Percentiles rank a stretch among this genome's conserved stretches.
Evolutionary conservation across 2,329 filamentous ascomycete species (phyloP).

Genomic region (Paramyrothecium sp.): DNA sequence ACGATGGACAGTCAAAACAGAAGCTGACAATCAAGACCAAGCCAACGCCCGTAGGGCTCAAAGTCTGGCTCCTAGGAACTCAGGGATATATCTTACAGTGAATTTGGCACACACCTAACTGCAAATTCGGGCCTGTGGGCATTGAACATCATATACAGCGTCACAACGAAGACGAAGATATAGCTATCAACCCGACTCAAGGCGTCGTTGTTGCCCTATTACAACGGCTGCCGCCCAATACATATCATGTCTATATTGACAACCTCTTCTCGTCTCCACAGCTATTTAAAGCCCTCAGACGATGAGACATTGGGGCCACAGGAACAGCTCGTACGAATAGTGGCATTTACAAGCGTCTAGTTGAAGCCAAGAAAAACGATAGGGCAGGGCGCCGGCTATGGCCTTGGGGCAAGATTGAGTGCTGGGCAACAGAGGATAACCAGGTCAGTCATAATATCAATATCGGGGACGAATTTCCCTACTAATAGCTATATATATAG

Average conservation of each 20-base stretch:
- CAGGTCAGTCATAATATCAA: not conserved
- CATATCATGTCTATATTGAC: too few species aligned
- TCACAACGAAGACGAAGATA: not conserved
- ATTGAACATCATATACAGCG: not conserved
- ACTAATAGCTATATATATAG: too few species aligned
- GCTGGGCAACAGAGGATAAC: not conserved
- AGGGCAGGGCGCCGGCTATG: not conserved
- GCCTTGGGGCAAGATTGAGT: not conserved
- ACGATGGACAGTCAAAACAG: not conserved
- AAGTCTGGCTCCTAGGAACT: too few species aligned
- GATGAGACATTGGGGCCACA: conserved; percentile 5
- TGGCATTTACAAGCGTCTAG: conserved; percentile 6
- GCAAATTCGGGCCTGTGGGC: not conserved
- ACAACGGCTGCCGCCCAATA: too few species aligned
- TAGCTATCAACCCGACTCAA: not conserved
- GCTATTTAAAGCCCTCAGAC: conserved; percentile 8
- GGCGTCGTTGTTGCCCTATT: not conserved
- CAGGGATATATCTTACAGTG: too few species aligned
- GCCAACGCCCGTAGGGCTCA: too few species aligned
- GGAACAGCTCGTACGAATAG: conserved; percentile 11
- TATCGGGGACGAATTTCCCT: not conserved
- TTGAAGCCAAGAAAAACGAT: conserved; percentile 2
- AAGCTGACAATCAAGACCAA: too few species aligned
- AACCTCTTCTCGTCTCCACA: conserved; percentile 4
- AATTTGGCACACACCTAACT: not conserved